Evolutionary conservation across 1,284 basidiomycete species (phyloP).

Genomic region (Ustilago bromivora): DNA sequence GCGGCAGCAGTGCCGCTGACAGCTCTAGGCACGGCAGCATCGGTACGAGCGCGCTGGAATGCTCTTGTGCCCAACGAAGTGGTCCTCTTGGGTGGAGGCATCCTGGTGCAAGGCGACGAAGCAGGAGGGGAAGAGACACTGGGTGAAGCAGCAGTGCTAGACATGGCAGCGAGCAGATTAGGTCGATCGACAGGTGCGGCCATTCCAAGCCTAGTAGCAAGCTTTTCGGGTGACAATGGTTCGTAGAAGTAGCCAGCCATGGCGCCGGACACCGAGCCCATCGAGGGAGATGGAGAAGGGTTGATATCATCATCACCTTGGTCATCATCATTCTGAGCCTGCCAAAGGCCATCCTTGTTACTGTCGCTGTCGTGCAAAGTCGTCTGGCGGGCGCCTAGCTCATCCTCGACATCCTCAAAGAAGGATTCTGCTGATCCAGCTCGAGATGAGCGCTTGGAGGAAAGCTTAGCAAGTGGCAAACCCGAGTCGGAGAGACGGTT

Average conservation of each 20-base stretch:
- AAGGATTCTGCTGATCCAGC: conserved; percentile 37
- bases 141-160: conserved; percentile 33
- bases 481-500: conserved; percentile 33
- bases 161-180: conserved; percentile 47
- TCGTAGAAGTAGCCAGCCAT: conserved; percentile 65
- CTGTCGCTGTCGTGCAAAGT: conserved; percentile 2
- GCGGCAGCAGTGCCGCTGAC: conserved; percentile 4
- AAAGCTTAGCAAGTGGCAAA: conserved; percentile 5
- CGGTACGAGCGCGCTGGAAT: conserved; percentile 48
- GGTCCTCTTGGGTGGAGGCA: conserved; percentile 45
- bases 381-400: conserved; percentile 26
- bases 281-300: conserved; percentile 52
- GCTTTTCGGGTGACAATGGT: conserved; percentile 61
- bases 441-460: conserved; percentile 33
- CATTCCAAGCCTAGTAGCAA: conserved; percentile 27
- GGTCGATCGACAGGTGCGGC: conserved; percentile 22
- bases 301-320: conserved; percentile 27
- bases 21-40: conserved; percentile 34
- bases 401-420: conserved; percentile 39
- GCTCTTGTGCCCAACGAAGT: conserved; percentile 39
- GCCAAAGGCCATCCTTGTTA: conserved; percentile 9
- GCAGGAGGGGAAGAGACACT: conserved; percentile 39
- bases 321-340: conserved; percentile 14
- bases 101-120: conserved; percentile 44
- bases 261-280: conserved; percentile 32